Conservation (phyloP, 176 grass and related monocot genomes). For the Aegilops umbellulata region DNA sequence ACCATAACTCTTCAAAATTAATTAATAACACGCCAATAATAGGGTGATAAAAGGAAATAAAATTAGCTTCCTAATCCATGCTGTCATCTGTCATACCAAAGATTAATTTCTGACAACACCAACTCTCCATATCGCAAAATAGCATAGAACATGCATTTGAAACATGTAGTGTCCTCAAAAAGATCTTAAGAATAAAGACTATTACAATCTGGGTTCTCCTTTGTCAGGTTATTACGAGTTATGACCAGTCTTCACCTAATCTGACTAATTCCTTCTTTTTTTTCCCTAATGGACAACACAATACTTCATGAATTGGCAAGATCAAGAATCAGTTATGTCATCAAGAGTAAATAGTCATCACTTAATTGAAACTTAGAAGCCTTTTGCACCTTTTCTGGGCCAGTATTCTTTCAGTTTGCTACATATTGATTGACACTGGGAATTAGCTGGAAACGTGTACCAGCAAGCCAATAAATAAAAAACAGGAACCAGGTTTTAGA, state of each 20-base stretch:
- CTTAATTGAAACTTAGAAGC: background rate
- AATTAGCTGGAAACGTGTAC: conserved; percentile 8
- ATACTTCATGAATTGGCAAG: background rate
- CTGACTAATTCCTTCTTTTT: background rate
- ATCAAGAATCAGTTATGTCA: background rate
- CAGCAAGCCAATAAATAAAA: background rate
- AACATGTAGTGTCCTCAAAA: background rate
- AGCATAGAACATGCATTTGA: background rate
- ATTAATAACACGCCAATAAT: background rate
- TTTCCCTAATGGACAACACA: background rate
- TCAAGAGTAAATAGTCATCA: background rate
- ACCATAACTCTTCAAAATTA: background rate
- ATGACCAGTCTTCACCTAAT: background rate
- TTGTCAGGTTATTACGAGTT: background rate
- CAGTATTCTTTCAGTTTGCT: background rate
- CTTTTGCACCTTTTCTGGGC: background rate
- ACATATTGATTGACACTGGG: background rate
- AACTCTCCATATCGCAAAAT: background rate
- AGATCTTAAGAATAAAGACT: background rate
- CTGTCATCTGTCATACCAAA: background rate
- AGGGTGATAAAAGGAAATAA: background rate
- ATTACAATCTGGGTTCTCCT: background rate
- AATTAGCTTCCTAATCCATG: background rate
- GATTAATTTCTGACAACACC: background rate
- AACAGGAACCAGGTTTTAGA: background rate